A percentile compares a stretch with the other conserved stretches of the same genome.
Conservation (phyloP, 1,284 basidiomycete species). For the Fomitopsis betulina region DNA sequence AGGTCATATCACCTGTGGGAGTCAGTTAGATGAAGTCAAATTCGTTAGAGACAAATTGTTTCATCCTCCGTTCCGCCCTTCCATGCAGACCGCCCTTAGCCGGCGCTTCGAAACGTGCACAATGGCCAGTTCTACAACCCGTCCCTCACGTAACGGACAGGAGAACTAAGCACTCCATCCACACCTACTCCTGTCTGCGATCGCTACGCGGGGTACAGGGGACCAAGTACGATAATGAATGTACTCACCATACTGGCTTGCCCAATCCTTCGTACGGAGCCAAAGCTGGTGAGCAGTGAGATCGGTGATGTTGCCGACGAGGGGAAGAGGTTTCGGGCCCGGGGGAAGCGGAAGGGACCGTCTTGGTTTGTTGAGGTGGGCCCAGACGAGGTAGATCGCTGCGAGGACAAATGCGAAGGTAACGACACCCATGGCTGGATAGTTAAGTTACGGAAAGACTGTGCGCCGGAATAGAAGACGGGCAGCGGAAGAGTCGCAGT, state of each 20-base stretch:
- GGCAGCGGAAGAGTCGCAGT: neutral
- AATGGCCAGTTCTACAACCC: neutral
- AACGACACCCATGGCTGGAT: slow-evolving; percentile 6
- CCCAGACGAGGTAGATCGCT: slow-evolving; percentile 20
- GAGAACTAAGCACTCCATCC: neutral
- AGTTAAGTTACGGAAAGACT: slow-evolving; percentile 9
- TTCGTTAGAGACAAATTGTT: neutral
- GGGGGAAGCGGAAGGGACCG: slow-evolving; percentile 38
- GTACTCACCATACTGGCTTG: slow-evolving; percentile 24
- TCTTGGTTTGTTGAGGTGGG: slow-evolving; percentile 16
- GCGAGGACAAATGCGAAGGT: slow-evolving; percentile 6
- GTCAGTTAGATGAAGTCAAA: neutral
- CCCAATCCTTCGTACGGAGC: slow-evolving; percentile 29
- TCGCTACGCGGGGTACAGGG: neutral
- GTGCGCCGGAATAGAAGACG: neutral
- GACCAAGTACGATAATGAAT: neutral
- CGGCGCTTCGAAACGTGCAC: neutral
- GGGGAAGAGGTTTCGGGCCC: slow-evolving; percentile 59
- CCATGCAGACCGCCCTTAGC: neutral
- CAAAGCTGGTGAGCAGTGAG: slow-evolving; percentile 49
- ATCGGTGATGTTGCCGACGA: slow-evolving; percentile 60
- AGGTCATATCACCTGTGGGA: slow-evolving; percentile 53
- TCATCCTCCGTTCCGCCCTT: neutral
- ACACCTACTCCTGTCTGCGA: neutral
- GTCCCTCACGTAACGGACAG: neutral